Evolutionary conservation across 495 filamentous ascomycete genomes (phyloP).

Genomic region (Penicillium verhagenii): DNA sequence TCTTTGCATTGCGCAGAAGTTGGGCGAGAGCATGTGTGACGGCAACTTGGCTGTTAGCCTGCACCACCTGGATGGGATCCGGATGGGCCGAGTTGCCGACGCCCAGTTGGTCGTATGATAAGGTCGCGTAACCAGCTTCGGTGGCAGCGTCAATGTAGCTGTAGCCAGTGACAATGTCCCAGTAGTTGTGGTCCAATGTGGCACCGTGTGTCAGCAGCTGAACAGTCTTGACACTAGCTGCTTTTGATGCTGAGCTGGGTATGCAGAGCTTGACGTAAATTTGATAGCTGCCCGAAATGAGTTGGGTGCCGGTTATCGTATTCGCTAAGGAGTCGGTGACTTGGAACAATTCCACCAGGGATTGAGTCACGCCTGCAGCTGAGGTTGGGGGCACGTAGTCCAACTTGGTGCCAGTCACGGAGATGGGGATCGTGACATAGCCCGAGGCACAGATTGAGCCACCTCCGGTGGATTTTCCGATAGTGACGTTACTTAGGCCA

Average conservation of each 20-base stretch:
- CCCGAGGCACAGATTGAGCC: neutral
- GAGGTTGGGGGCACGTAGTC: neutral
- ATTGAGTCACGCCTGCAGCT: neutral
- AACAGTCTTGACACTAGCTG: neutral
- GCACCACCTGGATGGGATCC: neutral
- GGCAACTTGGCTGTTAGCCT: neutral
- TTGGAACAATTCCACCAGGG: neutral
- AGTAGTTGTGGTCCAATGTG: neutral
- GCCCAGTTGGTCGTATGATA: neutral
- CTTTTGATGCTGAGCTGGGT: neutral
- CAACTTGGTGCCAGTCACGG: neutral
- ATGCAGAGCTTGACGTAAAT: neutral
- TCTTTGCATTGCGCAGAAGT: neutral
- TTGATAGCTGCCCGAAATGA: neutral
- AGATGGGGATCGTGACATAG: neutral
- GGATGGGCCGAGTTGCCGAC: neutral
- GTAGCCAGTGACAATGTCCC: neutral
- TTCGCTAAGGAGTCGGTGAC: neutral
- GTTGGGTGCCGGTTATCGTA: neutral
- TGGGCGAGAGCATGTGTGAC: neutral
- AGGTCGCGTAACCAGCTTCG: neutral
- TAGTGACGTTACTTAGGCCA: neutral
- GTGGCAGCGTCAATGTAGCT: neutral
- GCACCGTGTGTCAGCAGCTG: neutral
- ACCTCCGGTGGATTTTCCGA: neutral